These are phyloP conservation scores for Purpureocillium lavendulum DNA, from an alignment of 2,329 filamentous ascomycete genomes.

Conservation along the genomic window DNA sequence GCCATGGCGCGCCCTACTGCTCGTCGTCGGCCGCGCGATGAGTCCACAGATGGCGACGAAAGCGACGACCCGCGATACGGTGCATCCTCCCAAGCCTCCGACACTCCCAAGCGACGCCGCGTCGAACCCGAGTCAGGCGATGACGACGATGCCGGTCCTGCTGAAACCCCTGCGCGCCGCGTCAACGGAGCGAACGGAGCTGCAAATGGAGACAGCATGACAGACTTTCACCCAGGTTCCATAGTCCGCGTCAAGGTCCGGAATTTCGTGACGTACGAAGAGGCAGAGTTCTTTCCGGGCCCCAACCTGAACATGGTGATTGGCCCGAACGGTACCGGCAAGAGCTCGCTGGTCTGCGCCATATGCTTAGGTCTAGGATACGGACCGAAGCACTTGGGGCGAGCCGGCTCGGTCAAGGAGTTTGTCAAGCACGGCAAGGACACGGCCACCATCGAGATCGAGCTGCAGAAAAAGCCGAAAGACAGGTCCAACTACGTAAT, in stretches of 20 bases:
- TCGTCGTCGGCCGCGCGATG: conserved; percentile 35
- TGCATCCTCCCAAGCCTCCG: conserved; percentile 15
- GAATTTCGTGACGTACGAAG: conserved; percentile 93
- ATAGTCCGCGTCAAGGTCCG: conserved; percentile 79
- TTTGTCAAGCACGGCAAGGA: conserved; percentile 86
- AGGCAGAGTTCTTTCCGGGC: conserved; percentile 83
- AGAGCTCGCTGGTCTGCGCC: conserved; percentile 93
- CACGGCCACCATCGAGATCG: conserved; percentile 79
- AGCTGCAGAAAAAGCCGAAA: conserved; percentile 60
- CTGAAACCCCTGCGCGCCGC: conserved; percentile 7
- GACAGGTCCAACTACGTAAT: conserved; percentile 63
- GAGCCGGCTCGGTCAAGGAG: conserved; percentile 75
- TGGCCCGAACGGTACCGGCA: conserved; percentile 96
- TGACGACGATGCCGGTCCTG: conserved; percentile 12
- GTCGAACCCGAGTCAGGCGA: conserved; percentile 15
- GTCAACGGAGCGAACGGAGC: conserved; percentile 6
- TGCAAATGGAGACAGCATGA: conserved; percentile 11
- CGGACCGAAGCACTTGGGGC: conserved; percentile 71
- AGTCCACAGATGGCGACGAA: conserved; percentile 30
- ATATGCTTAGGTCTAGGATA: conserved; percentile 91
- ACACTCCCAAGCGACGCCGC: conserved; percentile 27
- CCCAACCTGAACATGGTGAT: conserved; percentile 98
- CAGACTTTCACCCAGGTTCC: conserved; percentile 61
- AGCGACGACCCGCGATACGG: conserved; percentile 16
- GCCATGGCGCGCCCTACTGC: conserved; percentile 20